Conservation (phyloP, 2,329 filamentous ascomycete species). For the Bipolaris sorokiniana region DNA sequence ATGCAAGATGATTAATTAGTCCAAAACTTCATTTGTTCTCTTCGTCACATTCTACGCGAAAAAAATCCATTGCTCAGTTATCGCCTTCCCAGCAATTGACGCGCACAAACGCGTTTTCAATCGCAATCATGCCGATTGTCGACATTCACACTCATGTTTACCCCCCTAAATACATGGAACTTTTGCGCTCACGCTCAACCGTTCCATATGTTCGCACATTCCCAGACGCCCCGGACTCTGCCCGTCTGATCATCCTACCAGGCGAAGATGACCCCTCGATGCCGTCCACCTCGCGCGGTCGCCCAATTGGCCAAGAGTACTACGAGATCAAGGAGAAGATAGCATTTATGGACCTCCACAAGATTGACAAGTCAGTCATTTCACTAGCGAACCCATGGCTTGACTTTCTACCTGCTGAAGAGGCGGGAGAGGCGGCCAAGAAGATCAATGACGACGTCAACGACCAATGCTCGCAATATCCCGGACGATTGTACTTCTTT, state of each 20-base stretch:
- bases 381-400: constrained; percentile 94
- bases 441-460: constrained; percentile 81
- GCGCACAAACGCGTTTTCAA: constrained; percentile 5
- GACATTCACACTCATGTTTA: constrained; percentile 70
- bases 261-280: constrained; percentile 61
- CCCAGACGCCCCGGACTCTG: constrained; percentile 57
- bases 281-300: constrained; percentile 66
- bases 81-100: background rate
- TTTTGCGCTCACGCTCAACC: constrained; percentile 61
- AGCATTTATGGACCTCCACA: constrained; percentile 84
- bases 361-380: constrained; percentile 81
- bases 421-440: constrained; percentile 68
- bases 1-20: background rate
- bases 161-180: constrained; percentile 63
- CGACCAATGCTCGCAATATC: constrained; percentile 68
- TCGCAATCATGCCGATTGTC: constrained; percentile 53
- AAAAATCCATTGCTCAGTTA: background rate
- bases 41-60: background rate
- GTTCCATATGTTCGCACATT: constrained; percentile 77
- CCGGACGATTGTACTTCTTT: constrained; percentile 79
- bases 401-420: constrained; percentile 72
- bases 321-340: constrained; percentile 80
- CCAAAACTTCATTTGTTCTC: background rate
- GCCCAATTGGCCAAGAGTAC: constrained; percentile 84
- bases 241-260: constrained; percentile 71